Evolutionary conservation across 768 basidiomycete species (phyloP), one percentile per base, ranked within the genome.

Genomic region (Tylopilus cervinicoccineus): DNA sequence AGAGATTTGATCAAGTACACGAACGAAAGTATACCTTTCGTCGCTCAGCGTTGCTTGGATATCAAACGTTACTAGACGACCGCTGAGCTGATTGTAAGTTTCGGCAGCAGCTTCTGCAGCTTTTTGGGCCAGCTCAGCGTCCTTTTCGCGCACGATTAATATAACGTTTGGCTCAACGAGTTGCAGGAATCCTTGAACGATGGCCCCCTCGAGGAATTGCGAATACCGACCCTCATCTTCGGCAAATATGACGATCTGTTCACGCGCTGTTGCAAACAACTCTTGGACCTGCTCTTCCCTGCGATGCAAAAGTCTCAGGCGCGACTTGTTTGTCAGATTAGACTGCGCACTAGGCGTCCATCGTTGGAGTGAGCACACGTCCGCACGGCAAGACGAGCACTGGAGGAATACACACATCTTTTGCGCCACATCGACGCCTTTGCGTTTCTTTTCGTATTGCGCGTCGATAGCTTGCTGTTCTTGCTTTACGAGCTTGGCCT

Each of bases 401-500:
- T 4, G 29, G 7, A 22, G 53, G 13, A 5, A 16, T 17, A 71
- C 84, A 50, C 61, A 95, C 95, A 99, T 98, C 78, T 96, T 98
- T 77, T 93, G 92, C 31, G 93, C 81, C 16, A 92, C 85, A 64
- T 98, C 92, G 12, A 83, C 86, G 48, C 88, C 88, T 70, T 99
- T 99, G 62, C 81, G 81, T 74, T 92, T 97, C 83, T 96, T 95
- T 71, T 97, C 95, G 64, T 84, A 93, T 55, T 86, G 84, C 7
- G 88, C 84, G 64, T 99, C 96, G 63, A 99, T 96, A 13, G 93
- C 84, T 53, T 89, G 84, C 51, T 93, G 86, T 69, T 99, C 95
- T 67, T 94, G 91, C 66, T 93, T 92, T 22, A 99, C 95, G 50
- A 98, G 86, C 71, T 92, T 96, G 42, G 94, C 95, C 94, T 97